These are phyloP conservation scores for Tricholoma saponaceum DNA, from an alignment of 768 basidiomycete genomes.

Conservation along the genomic window DNA sequence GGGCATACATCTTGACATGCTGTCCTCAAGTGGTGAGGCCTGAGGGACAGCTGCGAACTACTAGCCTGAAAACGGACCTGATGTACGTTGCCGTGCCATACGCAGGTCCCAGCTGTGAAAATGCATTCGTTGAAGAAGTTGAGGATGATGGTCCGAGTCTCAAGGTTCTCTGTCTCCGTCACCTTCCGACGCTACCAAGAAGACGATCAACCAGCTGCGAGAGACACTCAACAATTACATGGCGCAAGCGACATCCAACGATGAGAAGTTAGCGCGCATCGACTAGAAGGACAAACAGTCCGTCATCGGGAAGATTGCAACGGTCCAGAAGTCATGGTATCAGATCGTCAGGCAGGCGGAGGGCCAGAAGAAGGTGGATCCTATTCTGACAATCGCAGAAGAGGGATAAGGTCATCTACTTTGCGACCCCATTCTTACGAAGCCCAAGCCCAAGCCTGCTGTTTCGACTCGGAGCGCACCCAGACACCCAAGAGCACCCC, in stretches of 20 bases:
- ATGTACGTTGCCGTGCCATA: no score
- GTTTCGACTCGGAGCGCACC: slow-evolving; percentile 53
- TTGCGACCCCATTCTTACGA: slow-evolving; percentile 88
- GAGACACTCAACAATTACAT: slow-evolving; percentile 88
- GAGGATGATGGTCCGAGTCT: no score
- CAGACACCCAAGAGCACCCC: slow-evolving; percentile 72
- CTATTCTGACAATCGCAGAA: slow-evolving; percentile 77
- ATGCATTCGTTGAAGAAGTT: no score
- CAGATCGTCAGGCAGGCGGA: slow-evolving; percentile 84
- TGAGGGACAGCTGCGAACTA: no score
- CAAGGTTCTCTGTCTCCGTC: slow-evolving; percentile 81
- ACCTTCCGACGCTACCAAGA: slow-evolving; percentile 72
- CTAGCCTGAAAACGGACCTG: no score
- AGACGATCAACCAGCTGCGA: slow-evolving; percentile 69
- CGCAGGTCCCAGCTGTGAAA: no score
- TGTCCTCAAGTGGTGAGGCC: no score
- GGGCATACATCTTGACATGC: no score
- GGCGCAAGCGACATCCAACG: slow-evolving; percentile 72
- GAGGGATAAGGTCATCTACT: slow-evolving; percentile 89
- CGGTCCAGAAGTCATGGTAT: slow-evolving; percentile 89
- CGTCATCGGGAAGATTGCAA: slow-evolving; percentile 88
- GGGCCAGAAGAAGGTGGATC: slow-evolving; percentile 83
- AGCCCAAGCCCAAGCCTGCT: slow-evolving; percentile 88
- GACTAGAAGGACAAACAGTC: slow-evolving; percentile 82
- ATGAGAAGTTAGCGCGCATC: slow-evolving; percentile 89